Evolutionary conservation across 2,329 filamentous ascomycete species (phyloP), one percentile per base, ranked within the genome.

Genomic region (Aspergillus tubingensis): DNA sequence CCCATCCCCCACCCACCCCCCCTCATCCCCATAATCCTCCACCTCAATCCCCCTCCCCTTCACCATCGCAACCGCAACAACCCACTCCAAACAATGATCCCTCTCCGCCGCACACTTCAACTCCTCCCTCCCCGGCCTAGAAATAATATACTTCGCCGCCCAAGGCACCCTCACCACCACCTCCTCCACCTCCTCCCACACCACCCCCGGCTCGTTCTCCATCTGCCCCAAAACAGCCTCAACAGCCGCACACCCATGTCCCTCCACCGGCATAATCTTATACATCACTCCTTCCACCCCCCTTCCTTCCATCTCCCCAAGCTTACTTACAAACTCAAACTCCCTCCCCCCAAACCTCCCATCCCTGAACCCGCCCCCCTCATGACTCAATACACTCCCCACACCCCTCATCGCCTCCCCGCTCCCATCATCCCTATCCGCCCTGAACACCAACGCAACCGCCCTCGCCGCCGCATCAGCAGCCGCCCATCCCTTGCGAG

Each of bases 21-120:
- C 69, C 3, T 61, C 51, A 57, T 76, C 71, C 2, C 51, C 23
- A 62, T 73, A 77, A 54, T 76, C 74, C 6, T 8, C 57, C 6
- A 61, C 55, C 21, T 70, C 67, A 3, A 69, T 65, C 2, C 59
- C 39, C 4, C 30, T 25, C 1, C 70, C 72, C 55, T 77, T 78
- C 19, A 76, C 54, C 6, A 77, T 63, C 2, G 65, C 62, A 17
- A 77, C 47, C 3, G 74, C 70, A 17, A 77, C 63, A 27, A 74
- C 67, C 55, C 71, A 77, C 52, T 75, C 68, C 49, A 78, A 62
- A 51, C 71, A 76, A 48, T 77, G 75, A 61, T 76, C 75, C 8
- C 75, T 67, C 58, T 77, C 75, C 6, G 75, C 73, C 13, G 67
- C 56, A 59, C 73, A 74, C 2, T 55, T 38, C 39, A 76, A 52